Percentiles rank a stretch among this genome's conserved stretches.
phyloP scores from a whole-genome alignment of 768 basidiomycete species.

The Crassisporium funariophilum region DNA sequence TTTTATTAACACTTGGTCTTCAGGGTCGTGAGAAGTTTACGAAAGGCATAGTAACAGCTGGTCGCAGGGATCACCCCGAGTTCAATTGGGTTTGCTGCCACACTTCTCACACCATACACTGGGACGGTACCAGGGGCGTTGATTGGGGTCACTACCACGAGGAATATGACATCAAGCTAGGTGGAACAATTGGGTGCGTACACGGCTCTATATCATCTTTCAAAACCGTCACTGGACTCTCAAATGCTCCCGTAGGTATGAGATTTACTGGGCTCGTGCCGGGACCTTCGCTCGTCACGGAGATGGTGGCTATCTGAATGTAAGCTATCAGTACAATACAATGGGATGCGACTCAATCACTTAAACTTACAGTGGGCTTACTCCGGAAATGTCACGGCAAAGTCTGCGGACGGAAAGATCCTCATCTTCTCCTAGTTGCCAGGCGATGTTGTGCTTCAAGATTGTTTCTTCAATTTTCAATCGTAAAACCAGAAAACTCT shows the following conservation, averaged over 20 bases:
- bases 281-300: background rate
- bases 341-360: background rate
- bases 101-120: conserved; percentile 12
- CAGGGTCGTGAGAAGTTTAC: conserved; percentile 15
- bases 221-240: background rate
- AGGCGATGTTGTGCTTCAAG: too few species aligned
- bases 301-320: background rate
- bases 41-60: conserved; percentile 3
- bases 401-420: background rate
- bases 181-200: conserved; percentile 11
- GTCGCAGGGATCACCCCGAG: conserved; percentile 3
- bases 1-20: too few species aligned
- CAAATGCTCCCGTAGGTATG: background rate
- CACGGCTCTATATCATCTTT: background rate
- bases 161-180: conserved; percentile 15
- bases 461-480: too few species aligned
- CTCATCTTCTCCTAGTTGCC: background rate
- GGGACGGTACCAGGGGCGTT: conserved; percentile 12
- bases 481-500: too few species aligned
- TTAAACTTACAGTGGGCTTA: background rate
- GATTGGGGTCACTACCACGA: conserved; percentile 16
- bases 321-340: background rate
- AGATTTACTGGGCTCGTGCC: background rate
- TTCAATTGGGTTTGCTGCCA: conserved; percentile 19
- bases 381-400: background rate